A percentile compares a stretch with the other conserved stretches of the same genome.
Evolutionary conservation across 2,329 filamentous ascomycete genomes (phyloP).

Genomic region (Alternaria alternata): DNA sequence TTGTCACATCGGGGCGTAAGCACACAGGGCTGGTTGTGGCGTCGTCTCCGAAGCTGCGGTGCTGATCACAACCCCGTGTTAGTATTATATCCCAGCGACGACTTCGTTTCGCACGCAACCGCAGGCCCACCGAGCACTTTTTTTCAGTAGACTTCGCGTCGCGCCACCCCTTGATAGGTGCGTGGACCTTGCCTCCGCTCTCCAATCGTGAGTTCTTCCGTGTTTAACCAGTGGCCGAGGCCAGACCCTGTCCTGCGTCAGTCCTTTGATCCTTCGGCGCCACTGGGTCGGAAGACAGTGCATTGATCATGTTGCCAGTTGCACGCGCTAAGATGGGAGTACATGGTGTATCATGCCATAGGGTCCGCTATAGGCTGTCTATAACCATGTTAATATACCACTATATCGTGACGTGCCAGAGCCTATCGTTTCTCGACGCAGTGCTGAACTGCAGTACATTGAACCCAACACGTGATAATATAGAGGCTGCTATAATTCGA

Average conservation of each 20-base stretch:
- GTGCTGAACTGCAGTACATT: not conserved
- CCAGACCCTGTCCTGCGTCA: too few species aligned
- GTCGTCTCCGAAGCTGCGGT: not conserved
- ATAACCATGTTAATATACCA: not conserved
- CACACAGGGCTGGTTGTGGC: constrained; percentile 1
- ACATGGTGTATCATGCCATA: not conserved
- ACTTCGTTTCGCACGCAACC: not conserved
- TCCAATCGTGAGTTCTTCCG: not conserved
- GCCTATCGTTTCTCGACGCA: not conserved
- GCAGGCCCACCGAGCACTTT: not conserved
- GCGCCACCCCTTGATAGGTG: not conserved
- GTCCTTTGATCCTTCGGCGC: not conserved
- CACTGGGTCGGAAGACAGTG: not conserved
- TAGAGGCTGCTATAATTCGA: not conserved
- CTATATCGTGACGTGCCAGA: not conserved
- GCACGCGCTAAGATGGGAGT: not conserved
- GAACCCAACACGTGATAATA: not conserved
- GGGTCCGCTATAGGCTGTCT: not conserved
- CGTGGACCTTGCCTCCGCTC: not conserved
- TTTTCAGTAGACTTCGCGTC: not conserved
- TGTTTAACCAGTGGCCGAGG: not conserved
- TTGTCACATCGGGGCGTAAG: not conserved
- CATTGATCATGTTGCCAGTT: not conserved
- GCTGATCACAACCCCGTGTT: constrained; percentile 1
- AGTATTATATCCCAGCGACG: not conserved